Percentiles rank a stretch among this genome's conserved stretches.
Evolutionary conservation across 2,329 filamentous ascomycete genomes (phyloP).

Genomic region (Claviceps sp.): DNA sequence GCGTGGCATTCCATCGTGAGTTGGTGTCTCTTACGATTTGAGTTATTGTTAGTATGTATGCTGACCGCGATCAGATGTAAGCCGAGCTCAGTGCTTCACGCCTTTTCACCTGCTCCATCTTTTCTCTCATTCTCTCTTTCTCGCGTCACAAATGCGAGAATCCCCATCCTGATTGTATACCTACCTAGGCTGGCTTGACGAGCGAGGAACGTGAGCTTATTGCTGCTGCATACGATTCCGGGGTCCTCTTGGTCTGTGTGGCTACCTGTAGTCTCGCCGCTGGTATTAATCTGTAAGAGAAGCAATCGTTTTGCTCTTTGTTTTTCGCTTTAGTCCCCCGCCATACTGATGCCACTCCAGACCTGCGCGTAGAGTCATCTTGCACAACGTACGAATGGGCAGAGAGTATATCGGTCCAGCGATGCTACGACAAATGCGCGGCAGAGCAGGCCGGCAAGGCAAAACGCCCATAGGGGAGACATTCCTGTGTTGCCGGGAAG

Average conservation of each 20-base stretch:
- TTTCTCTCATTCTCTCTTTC: neutral
- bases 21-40: slow-evolving; percentile 4
- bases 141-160: neutral
- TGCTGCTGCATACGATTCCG: slow-evolving; percentile 55
- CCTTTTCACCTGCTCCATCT: neutral
- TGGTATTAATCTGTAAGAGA: slow-evolving; percentile 54
- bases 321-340: no score
- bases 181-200: slow-evolving; percentile 47
- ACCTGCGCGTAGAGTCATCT: slow-evolving; percentile 57
- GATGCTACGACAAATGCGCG: slow-evolving; percentile 71
- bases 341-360: slow-evolving; percentile 13
- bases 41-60: neutral
- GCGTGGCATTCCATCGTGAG: slow-evolving; percentile 63
- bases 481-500: slow-evolving; percentile 57
- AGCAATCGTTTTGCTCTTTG: neutral
- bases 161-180: slow-evolving; percentile 12
- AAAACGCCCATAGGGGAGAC: slow-evolving; percentile 68
- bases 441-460: slow-evolving; percentile 63
- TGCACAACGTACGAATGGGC: slow-evolving; percentile 65
- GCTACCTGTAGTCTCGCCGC: slow-evolving; percentile 72
- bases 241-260: slow-evolving; percentile 55
- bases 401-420: slow-evolving; percentile 63
- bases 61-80: slow-evolving; percentile 21
- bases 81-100: slow-evolving; percentile 4
- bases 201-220: slow-evolving; percentile 63